phyloP scores from a whole-genome alignment of 345 rosid genomes.

The Boechera retrofracta region DNA sequence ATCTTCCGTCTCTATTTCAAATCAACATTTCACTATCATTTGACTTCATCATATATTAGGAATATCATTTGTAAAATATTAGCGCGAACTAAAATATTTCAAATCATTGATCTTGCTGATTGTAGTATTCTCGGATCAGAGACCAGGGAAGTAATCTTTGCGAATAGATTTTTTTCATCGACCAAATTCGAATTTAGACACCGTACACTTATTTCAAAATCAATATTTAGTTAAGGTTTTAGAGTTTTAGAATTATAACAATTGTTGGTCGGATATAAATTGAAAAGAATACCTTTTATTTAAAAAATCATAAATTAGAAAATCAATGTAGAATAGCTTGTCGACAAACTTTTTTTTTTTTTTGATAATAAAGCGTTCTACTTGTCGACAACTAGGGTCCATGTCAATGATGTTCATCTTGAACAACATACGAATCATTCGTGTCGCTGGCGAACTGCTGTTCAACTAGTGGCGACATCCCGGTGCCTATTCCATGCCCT shows the following conservation, averaged over 20 bases:
- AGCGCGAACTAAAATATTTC: too few relatives aligned
- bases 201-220: not conserved
- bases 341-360: too few relatives aligned
- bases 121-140: not conserved
- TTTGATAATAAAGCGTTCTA: too few relatives aligned
- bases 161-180: too few relatives aligned
- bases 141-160: not conserved
- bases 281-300: not conserved
- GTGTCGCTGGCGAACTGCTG: constrained; percentile 24
- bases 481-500: constrained; percentile 27
- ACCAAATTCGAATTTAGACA: too few relatives aligned
- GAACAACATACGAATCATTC: constrained; percentile 14
- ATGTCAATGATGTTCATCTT: constrained; percentile 8
- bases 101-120: not conserved
- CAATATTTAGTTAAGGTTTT: not conserved
- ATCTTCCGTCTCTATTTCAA: too few relatives aligned
- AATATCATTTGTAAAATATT: too few relatives aligned
- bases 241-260: not conserved
- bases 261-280: not conserved
- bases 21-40: too few relatives aligned
- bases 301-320: constrained; percentile 5
- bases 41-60: too few relatives aligned
- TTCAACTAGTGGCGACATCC: constrained; percentile 31
- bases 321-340: not conserved
- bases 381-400: not conserved